Evolutionary conservation across 352 stramenopile genomes (phyloP).

Genomic region (Globisporangium emineosum): DNA sequence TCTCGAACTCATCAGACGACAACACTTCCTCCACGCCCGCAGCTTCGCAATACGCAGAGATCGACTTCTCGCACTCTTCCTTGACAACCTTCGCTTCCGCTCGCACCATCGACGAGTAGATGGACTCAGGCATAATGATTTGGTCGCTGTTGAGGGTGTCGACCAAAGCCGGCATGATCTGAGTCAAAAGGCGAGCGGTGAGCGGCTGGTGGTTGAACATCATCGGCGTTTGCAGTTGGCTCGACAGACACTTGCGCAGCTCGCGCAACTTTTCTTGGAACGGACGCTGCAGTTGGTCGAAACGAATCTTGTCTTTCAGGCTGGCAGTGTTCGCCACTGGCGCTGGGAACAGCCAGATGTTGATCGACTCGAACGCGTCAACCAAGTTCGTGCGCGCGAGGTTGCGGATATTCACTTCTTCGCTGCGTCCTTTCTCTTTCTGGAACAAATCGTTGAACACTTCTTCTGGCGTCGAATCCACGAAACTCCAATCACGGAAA

Average conservation of each 20-base stretch:
- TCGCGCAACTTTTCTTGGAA: conserved; percentile 80
- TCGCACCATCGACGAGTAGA: conserved; percentile 85
- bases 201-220: conserved; percentile 71
- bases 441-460: conserved; percentile 80
- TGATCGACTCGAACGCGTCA: conserved; percentile 84
- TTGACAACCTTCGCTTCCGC: conserved; percentile 66
- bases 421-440: conserved; percentile 76
- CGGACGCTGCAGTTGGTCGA: conserved; percentile 72
- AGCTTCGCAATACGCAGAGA: conserved; percentile 65
- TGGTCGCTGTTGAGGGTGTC: conserved; percentile 85
- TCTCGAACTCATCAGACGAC: conserved; percentile 52
- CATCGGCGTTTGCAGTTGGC: conserved; percentile 72
- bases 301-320: conserved; percentile 79
- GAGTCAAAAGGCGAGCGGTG: conserved; percentile 62
- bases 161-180: conserved; percentile 76
- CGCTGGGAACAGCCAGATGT: conserved; percentile 82
- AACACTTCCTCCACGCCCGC: conserved; percentile 56
- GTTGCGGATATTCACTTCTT: conserved; percentile 82
- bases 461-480: conserved; percentile 76
- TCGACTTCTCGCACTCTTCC: conserved; percentile 56
- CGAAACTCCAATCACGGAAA: conserved; percentile 89
- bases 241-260: conserved; percentile 64
- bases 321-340: conserved; percentile 78
- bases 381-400: conserved; percentile 67
- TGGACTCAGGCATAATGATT: conserved; percentile 88